These are phyloP conservation scores for Cicer judaicum DNA, from an alignment of 306 rosid species.

Conservation along the genomic window DNA sequence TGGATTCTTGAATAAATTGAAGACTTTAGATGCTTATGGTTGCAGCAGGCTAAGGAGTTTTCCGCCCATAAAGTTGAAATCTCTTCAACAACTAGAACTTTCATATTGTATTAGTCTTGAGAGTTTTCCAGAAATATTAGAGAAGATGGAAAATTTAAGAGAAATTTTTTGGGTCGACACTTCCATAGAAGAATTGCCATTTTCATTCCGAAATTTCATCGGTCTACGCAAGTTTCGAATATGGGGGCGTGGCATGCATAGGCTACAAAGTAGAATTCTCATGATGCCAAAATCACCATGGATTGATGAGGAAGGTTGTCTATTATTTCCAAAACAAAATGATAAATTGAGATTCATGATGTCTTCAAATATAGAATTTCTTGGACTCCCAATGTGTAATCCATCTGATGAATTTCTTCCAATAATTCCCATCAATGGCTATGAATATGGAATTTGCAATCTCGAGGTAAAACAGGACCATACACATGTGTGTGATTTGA, in stretches of 20 bases:
- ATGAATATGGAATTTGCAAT: too few relatives aligned
- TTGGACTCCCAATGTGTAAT: too few relatives aligned
- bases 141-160: not conserved
- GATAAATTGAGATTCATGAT: too few relatives aligned
- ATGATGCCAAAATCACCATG: too few relatives aligned
- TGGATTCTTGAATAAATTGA: not conserved
- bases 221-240: not conserved
- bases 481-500: too few relatives aligned
- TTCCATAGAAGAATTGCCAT: not conserved
- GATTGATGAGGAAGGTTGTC: too few relatives aligned
- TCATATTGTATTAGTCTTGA: not conserved
- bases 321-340: too few relatives aligned
- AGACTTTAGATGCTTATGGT: not conserved
- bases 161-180: not conserved
- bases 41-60: not conserved
- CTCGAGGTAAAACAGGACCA: too few relatives aligned
- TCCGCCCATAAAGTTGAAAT: constrained; percentile 14
- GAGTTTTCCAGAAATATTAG: not conserved
- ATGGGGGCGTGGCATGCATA: not conserved
- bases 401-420: not conserved
- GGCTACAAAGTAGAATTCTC: too few relatives aligned
- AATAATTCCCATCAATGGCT: not conserved
- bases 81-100: not conserved
- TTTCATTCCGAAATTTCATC: not conserved
- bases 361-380: too few relatives aligned